phyloP scores from a whole-genome alignment of 139 green algal genomes.

The Picochlorum sp. region DNA sequence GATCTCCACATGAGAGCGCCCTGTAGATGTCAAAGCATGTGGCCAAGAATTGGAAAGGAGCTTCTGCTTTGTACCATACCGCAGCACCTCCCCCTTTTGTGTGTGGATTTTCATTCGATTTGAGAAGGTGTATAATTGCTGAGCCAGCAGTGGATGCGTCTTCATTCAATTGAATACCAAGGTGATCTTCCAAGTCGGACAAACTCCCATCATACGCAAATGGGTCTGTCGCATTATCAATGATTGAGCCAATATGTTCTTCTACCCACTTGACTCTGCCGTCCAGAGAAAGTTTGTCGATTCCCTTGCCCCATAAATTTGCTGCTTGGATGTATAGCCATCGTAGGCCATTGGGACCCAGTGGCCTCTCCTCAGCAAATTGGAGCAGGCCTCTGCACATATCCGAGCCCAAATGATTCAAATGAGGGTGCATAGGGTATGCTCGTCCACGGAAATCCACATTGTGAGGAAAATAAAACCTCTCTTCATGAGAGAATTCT shows the following conservation, averaged over 20 bases:
- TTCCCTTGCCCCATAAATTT: constrained; percentile 74
- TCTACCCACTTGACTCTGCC: constrained; percentile 51
- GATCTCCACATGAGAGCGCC: constrained; percentile 54
- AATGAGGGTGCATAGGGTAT: constrained; percentile 90
- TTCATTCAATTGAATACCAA: background rate
- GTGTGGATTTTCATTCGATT: background rate
- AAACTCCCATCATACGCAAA: constrained; percentile 1
- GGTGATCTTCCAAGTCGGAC: constrained; percentile 7
- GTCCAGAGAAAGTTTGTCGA: constrained; percentile 78
- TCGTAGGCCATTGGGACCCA: constrained; percentile 67
- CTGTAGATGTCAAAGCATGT: constrained; percentile 75
- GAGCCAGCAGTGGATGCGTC: background rate
- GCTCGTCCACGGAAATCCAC: constrained; percentile 91
- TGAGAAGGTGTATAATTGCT: background rate
- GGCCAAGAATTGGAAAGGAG: constrained; percentile 88
- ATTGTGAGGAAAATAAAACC: constrained; percentile 88
- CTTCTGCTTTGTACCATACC: constrained; percentile 78
- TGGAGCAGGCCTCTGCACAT: constrained; percentile 72
- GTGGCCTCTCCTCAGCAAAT: constrained; percentile 59
- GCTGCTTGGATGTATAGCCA: constrained; percentile 74
- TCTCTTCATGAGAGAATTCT: constrained; percentile 40
- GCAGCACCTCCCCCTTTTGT: constrained; percentile 14
- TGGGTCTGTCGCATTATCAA: constrained; percentile 39
- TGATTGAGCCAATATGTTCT: constrained; percentile 46
- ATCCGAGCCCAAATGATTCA: constrained; percentile 92